phyloP scores from a whole-genome alignment of 345 rosid genomes.

The Eutrema japonicum region DNA sequence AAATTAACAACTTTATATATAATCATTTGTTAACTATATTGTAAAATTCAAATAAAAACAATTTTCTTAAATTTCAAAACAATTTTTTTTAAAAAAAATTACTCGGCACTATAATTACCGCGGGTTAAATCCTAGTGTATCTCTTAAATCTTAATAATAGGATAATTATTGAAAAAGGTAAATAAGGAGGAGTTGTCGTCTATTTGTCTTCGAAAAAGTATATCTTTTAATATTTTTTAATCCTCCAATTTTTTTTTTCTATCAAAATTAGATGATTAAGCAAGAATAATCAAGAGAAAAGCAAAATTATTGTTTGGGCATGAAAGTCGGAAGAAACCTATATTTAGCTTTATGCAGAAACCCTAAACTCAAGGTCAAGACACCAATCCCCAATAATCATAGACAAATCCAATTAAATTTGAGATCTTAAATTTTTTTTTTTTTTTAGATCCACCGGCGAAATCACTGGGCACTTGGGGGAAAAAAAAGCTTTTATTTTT shows the following conservation, averaged over 20 bases:
- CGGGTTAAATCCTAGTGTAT: too few relatives aligned
- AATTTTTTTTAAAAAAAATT: too few relatives aligned
- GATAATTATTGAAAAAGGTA: too few relatives aligned
- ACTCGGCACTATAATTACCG: too few relatives aligned
- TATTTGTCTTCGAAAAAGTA: not conserved
- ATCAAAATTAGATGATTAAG: not conserved
- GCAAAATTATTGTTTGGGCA: constrained; percentile 14
- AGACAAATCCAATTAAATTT: constrained; percentile 1
- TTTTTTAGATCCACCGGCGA: constrained; percentile 39
- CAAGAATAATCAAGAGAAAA: constrained; percentile 3
- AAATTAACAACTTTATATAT: too few relatives aligned
- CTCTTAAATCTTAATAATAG: too few relatives aligned
- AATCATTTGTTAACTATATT: too few relatives aligned
- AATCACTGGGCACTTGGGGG: constrained; percentile 7
- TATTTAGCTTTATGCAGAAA: constrained; percentile 36
- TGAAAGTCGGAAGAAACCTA: constrained; percentile 38
- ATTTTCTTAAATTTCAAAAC: too few relatives aligned
- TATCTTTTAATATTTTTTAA: not conserved
- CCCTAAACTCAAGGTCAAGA: constrained; percentile 41
- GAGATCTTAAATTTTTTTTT: constrained; percentile 24
- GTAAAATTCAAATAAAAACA: too few relatives aligned
- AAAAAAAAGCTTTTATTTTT: constrained; percentile 25
- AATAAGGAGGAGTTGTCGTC: not conserved
- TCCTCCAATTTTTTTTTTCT: too few relatives aligned
- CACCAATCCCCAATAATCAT: constrained; percentile 29